Percentiles rank a stretch among this genome's conserved stretches.
Evolutionary conservation across 768 basidiomycete species (phyloP).

Genomic region (Phaeotremella skinneri): DNA sequence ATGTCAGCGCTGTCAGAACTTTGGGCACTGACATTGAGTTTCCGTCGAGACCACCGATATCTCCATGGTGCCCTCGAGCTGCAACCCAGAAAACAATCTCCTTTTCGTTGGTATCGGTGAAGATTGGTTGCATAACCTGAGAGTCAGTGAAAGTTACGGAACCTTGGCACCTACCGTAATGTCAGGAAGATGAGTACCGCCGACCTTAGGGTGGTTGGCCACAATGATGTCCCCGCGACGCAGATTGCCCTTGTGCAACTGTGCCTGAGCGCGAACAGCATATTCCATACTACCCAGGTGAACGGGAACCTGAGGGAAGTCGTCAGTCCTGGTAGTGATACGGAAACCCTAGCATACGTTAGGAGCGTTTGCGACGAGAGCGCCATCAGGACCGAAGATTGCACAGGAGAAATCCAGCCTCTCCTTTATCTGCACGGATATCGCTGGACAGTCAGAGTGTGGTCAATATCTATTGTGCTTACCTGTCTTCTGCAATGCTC

Average conservation of each 20-base stretch:
- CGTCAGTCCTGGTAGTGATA: too few species aligned
- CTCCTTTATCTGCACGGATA: slow-evolving; percentile 25
- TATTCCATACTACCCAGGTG: slow-evolving; percentile 40
- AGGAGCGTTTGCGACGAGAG: slow-evolving; percentile 19
- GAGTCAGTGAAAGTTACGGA: slow-evolving; percentile 60
- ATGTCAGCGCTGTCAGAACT: too few species aligned
- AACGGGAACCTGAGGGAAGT: slow-evolving; percentile 58
- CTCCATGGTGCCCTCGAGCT: slow-evolving; percentile 8
- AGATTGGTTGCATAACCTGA: slow-evolving; percentile 12
- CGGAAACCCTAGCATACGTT: slow-evolving; percentile 7
- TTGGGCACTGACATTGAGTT: slow-evolving; percentile 90
- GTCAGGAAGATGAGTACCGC: slow-evolving; percentile 67
- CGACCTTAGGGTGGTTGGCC: slow-evolving; percentile 57
- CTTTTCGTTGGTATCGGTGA: slow-evolving; percentile 54
- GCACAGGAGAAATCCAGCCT: slow-evolving; percentile 16
- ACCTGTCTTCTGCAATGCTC: slow-evolving; percentile 19
- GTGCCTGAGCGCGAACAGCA: slow-evolving; percentile 44
- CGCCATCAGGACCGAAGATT: slow-evolving; percentile 12
- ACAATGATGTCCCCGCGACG: slow-evolving; percentile 89
- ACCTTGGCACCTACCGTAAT: slow-evolving; percentile 92
- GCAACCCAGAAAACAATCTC: slow-evolving; percentile 20
- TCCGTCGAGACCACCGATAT: slow-evolving; percentile 13
- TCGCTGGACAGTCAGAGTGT: slow-evolving; percentile 9
- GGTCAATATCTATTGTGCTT: neutral
- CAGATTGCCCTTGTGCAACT: slow-evolving; percentile 55